Percentiles rank a stretch among this genome's conserved stretches.
Evolutionary conservation across 129 eudicot species (phyloP).

Genomic region (Flaveria ramosissima): DNA sequence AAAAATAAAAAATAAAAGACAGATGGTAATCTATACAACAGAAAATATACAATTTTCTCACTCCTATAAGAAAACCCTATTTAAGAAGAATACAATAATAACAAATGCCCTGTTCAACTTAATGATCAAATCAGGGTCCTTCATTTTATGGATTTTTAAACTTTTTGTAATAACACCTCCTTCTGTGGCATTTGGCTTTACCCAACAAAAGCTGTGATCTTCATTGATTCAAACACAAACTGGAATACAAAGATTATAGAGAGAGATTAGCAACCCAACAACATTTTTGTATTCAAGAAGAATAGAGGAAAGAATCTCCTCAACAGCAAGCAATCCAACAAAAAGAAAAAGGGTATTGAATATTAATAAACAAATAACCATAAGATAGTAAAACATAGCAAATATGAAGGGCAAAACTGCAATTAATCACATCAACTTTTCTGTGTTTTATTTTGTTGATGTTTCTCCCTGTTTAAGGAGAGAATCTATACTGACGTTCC

Average conservation of each 20-base stretch:
- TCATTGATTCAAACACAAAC: conserved; percentile 39
- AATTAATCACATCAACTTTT: conserved; percentile 38
- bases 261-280: conserved; percentile 25
- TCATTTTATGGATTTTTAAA: conserved; percentile 41
- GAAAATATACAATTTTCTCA: conserved; percentile 27
- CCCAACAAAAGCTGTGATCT: conserved; percentile 26
- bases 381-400: conserved; percentile 40
- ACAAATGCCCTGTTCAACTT: conserved; percentile 40
- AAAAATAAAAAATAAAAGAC: conserved; percentile 4
- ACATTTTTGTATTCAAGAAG: conserved; percentile 18
- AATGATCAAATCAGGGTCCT: conserved; percentile 54
- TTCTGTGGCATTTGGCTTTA: conserved; percentile 23
- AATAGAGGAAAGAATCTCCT: conserved; percentile 45
- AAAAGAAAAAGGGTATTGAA: conserved; percentile 26
- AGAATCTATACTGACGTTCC: neutral
- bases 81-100: conserved; percentile 23
- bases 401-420: conserved; percentile 47
- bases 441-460: conserved; percentile 1
- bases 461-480: conserved; percentile 6
- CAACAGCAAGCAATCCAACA: conserved; percentile 47
- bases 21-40: conserved; percentile 14
- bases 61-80: conserved; percentile 31
- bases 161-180: conserved; percentile 36
- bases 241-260: conserved; percentile 33
- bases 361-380: conserved; percentile 14